Evolutionary conservation across 2,329 filamentous ascomycete species (phyloP).

Genomic region (Colletotrichum higginsianum): DNA sequence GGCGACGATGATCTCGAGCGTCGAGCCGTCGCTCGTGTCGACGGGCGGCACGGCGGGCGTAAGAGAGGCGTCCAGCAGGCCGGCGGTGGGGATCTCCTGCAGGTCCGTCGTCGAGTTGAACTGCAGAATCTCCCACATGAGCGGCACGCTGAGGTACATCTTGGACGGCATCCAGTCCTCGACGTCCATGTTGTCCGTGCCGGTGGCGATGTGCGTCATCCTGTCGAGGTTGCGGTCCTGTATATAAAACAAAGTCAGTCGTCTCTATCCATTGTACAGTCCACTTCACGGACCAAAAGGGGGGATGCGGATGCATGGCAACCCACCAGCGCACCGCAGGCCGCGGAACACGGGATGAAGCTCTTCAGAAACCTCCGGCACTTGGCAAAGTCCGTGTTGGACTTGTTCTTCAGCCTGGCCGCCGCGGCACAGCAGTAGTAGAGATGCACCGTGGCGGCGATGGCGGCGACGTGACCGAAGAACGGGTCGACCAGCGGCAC

Average conservation of each 20-base stretch:
- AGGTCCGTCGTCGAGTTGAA: conserved; percentile 59
- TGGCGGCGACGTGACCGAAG: conserved; percentile 65
- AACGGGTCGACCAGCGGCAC: conserved; percentile 65
- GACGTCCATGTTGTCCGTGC: conserved; percentile 62
- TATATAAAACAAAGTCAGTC: not conserved
- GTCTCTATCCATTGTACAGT: too few species aligned
- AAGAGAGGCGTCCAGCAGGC: conserved; percentile 60
- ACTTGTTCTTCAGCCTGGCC: conserved; percentile 64
- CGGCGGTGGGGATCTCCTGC: conserved; percentile 53
- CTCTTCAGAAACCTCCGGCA: conserved; percentile 64
- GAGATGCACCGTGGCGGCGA: conserved; percentile 67
- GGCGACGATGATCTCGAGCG: conserved; percentile 65
- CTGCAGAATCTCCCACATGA: conserved; percentile 68
- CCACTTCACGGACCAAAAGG: too few species aligned
- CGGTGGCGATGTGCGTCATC: conserved; percentile 65
- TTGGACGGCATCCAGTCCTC: conserved; percentile 68
- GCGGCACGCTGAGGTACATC: conserved; percentile 65
- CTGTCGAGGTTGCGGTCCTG: conserved; percentile 64
- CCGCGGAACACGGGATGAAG: conserved; percentile 63
- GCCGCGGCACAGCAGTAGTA: conserved; percentile 68
- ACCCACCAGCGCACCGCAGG: conserved; percentile 62
- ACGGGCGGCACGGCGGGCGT: conserved; percentile 50
- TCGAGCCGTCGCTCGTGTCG: conserved; percentile 54
- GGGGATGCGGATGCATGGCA: not conserved
- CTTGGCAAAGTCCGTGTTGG: conserved; percentile 66